phyloP scores from a whole-genome alignment of 2,329 filamentous ascomycete species.

The Colletotrichum acutatum region DNA sequence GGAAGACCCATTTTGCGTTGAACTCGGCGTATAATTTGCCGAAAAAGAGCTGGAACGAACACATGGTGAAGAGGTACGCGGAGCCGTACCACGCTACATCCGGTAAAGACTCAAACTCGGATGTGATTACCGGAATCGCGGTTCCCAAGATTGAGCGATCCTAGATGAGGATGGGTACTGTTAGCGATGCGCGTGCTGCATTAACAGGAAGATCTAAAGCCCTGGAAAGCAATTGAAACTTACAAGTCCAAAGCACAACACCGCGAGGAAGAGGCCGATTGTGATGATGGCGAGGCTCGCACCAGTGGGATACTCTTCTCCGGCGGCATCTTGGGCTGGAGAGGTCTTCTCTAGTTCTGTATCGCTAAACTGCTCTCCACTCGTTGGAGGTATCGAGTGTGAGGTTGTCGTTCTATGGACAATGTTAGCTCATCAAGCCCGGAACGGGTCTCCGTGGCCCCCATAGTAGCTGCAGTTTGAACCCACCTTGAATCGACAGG shows the following conservation, averaged over 20 bases:
- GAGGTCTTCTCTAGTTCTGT: not conserved
- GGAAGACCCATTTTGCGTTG: constrained; percentile 54
- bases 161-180: not conserved
- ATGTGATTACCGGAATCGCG: constrained; percentile 34
- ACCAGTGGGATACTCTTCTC: not conserved
- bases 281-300: constrained; percentile 21
- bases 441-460: not conserved
- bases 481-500: not conserved
- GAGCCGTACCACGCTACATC: constrained; percentile 32
- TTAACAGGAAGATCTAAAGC: not conserved
- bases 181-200: not conserved
- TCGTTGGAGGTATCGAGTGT: not conserved
- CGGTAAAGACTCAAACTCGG: constrained; percentile 29
- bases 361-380: not conserved
- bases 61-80: constrained; percentile 2
- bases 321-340: not conserved
- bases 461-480: not conserved
- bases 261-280: constrained; percentile 17
- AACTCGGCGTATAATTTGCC: constrained; percentile 67
- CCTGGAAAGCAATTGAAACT: not conserved
- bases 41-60: constrained; percentile 57
- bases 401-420: not conserved
- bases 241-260: constrained; percentile 31
- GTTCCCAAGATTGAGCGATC: constrained; percentile 31
- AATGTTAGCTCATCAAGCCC: not conserved